These are phyloP conservation scores for Sugiyamaella japonica DNA, from an alignment of 1,139 yeast genomes.

Conservation along the genomic window DNA sequence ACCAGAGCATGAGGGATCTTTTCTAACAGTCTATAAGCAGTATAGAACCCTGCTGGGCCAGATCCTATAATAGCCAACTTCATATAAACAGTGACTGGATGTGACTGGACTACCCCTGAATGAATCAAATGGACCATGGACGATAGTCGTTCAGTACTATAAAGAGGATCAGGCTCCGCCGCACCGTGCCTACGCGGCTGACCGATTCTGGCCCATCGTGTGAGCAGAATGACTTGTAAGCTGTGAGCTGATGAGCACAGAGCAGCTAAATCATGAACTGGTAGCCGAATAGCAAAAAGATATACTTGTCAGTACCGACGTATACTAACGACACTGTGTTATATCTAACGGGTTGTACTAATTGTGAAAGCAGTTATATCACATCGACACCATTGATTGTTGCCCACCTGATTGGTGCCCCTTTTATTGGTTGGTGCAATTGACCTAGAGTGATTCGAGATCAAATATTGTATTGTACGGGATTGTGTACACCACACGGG, in stretches of 20 bases:
- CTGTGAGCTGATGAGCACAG: constrained; percentile 7
- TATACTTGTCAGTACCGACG: not conserved
- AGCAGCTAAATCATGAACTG: constrained; percentile 1
- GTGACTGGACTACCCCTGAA: not conserved
- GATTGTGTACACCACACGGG: not conserved
- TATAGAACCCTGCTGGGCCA: constrained; percentile 96
- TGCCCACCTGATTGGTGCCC: no score
- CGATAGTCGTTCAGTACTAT: not conserved
- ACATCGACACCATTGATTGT: no score
- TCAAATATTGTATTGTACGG: not conserved
- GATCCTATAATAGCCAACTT: constrained; percentile 82
- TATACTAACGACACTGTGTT: not conserved
- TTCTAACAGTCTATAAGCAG: constrained; percentile 72
- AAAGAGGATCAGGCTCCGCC: not conserved
- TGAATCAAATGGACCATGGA: not conserved
- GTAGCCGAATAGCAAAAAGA: not conserved
- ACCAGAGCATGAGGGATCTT: constrained; percentile 43
- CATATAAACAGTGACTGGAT: constrained; percentile 17
- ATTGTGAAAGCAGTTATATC: no score
- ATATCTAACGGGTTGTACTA: no score
- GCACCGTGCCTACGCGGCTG: not conserved
- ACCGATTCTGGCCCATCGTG: not conserved
- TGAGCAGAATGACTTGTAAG: not conserved
- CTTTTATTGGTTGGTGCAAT: no score
- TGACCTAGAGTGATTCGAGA: not conserved